Evolutionary conservation across 371 early-diverging fungal genomes (phyloP), one percentile per base, ranked within the genome.

Genomic region (Mortierella sp.): DNA sequence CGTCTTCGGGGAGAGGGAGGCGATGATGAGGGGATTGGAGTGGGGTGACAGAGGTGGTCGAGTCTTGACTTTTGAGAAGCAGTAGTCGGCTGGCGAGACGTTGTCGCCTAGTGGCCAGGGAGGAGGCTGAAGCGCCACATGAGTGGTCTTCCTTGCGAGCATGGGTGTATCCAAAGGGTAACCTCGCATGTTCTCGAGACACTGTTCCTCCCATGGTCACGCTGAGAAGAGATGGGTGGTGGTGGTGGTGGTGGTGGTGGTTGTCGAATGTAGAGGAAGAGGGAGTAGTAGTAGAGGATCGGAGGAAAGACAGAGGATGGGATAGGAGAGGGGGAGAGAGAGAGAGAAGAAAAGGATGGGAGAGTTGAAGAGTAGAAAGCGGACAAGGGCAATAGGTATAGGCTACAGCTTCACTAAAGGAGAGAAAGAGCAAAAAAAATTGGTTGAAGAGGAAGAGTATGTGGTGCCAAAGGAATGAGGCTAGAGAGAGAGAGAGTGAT

Each of bases 81-180:
- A 82, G 59, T 34, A 82, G 73, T 3, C 82, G 79, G 26, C 64
- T 72, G 24, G 79, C 82, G 26, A 82, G 50, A 1, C 82, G 82
- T 31, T 71, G 77, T 50, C 77, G 81, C 13, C 79, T 61, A 5
- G 75, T 43, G 61, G 77, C 48, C 31, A 69, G 28, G 28, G 77
- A 48, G 1, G 80, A 34, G 24, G 75, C n/a, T 8, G 75, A 46
- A 24, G 70, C 40, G n/a, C 13, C 70, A 19, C 48, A 72, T 6
- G 76, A 44, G 31, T 82, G 80, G n/a, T 80, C 83, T 21, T 77
- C 80, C 5, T 61, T 75, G 43, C 80, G 83, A 24, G 83, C 80
- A 44, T 83, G 80, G 11, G 83, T 79, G 72, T 83, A 83, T 57
- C 74, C 83, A 67, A 83, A 83, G 5, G 83, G 83, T 14, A 83